phyloP scores from a whole-genome alignment of 1,284 basidiomycete genomes.

The Irpex sp. region DNA sequence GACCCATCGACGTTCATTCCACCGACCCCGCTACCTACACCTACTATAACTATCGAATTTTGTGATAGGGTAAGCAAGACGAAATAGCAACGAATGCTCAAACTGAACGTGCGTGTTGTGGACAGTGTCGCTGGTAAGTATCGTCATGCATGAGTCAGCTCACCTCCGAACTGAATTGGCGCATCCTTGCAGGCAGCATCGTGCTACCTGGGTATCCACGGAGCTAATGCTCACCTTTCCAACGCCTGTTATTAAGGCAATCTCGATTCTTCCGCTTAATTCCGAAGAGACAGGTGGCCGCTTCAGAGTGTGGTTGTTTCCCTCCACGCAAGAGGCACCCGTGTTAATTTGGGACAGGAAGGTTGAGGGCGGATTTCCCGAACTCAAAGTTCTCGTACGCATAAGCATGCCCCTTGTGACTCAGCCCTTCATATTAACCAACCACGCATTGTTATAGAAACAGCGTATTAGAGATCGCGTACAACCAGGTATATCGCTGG shows the following conservation, averaged over 20 bases:
- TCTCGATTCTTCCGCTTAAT: slow-evolving; percentile 74
- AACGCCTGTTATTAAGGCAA: slow-evolving; percentile 59
- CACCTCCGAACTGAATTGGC: not conserved
- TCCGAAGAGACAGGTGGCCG: slow-evolving; percentile 81
- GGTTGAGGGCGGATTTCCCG: slow-evolving; percentile 87
- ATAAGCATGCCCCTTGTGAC: not conserved
- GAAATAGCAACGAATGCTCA: not conserved
- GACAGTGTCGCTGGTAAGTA: slow-evolving; percentile 69
- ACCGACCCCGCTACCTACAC: slow-evolving; percentile 42
- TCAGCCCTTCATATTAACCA: not conserved
- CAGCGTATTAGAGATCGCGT: slow-evolving; percentile 81
- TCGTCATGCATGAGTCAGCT: not conserved
- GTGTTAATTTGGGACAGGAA: slow-evolving; percentile 77
- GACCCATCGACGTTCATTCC: slow-evolving; percentile 58
- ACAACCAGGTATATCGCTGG: slow-evolving; percentile 74
- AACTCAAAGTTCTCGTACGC: slow-evolving; percentile 78
- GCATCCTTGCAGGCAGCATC: slow-evolving; percentile 59
- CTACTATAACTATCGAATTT: slow-evolving; percentile 73
- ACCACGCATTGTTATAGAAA: slow-evolving; percentile 50
- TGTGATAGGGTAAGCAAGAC: slow-evolving; percentile 71
- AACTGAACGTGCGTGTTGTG: not conserved
- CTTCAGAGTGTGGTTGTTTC: slow-evolving; percentile 83
- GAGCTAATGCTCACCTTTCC: slow-evolving; percentile 89
- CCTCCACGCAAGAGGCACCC: slow-evolving; percentile 31
- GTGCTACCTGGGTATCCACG: slow-evolving; percentile 86